Evolutionary conservation across 495 filamentous ascomycete genomes (phyloP).

Genomic region (Talaromyces stipitatus): DNA sequence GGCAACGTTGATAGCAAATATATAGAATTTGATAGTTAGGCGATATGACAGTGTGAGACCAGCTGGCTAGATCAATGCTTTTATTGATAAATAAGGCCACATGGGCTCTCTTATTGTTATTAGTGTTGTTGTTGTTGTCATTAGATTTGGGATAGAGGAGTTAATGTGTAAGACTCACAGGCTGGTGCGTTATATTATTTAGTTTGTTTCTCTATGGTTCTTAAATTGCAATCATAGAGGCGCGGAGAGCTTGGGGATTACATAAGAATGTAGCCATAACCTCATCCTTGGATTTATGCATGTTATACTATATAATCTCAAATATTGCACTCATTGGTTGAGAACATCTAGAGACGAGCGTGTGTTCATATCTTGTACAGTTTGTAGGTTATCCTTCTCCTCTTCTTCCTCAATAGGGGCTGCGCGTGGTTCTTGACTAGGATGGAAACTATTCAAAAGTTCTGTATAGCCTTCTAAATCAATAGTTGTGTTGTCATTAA

Average conservation of each 20-base stretch:
- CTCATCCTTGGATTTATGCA: conserved; percentile 9
- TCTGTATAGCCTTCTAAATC: too few relatives aligned
- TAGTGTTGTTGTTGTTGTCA: background rate
- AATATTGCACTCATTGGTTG: background rate
- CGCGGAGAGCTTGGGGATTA: conserved; percentile 5
- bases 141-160: conserved; percentile 6
- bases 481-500: too few relatives aligned
- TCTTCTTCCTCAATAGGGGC: too few relatives aligned
- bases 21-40: conserved; percentile 3
- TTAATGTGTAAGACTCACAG: conserved; percentile 4
- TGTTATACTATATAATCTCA: conserved; percentile 12
- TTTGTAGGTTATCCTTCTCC: too few relatives aligned
- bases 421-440: too few relatives aligned
- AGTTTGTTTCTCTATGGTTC: conserved; percentile 13
- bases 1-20: background rate
- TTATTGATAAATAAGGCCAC: conserved; percentile 7
- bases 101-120: background rate
- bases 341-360: too few relatives aligned
- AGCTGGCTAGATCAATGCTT: background rate
- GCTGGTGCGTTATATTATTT: conserved; percentile 12
- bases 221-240: conserved; percentile 15
- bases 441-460: too few relatives aligned
- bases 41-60: background rate
- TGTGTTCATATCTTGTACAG: too few relatives aligned
- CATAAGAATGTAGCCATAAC: conserved; percentile 13